Evolutionary conservation across 345 rosid genomes (phyloP), one percentile per base, ranked within the genome.

Genomic region (Eucalyptus marginata): DNA sequence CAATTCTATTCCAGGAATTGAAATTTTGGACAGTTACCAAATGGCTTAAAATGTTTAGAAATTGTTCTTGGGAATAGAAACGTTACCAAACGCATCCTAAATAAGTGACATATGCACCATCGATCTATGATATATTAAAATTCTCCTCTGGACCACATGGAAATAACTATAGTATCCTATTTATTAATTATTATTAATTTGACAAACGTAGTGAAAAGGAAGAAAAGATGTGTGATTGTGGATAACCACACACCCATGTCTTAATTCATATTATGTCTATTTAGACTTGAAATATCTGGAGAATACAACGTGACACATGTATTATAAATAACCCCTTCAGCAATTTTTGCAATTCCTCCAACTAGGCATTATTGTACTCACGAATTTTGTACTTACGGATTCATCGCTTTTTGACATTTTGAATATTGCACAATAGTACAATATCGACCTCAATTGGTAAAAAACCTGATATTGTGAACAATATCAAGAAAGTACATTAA

Each of bases 291-390:
- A 76, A 76, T 10, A 4, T 40, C 0, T 20, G 0, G 13, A 76
- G 13, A 36, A 40, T 6, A 20, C 5, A 12, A 20, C 3, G 29
- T 10, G 47, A 7, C 47, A 22, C 15, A 10, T 10, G 3, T 13
- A 11, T 18, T 25, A 10, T 11, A 8, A 20, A 36, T 6, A 9
- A 36, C 11, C 40, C 24, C 4, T 3, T 18, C 0, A 18, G 2
- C 46, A 71, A 36, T 18, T 22, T 5, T 76, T 24, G 13, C 25
- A 20, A 76, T 76, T 18, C 18, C 81, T 71, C 46, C 13, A 6
- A 76, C 22, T 5, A 20, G 22, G 81, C 46, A 5, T 20, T 71
- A 18, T 5, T 3, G 2, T 20, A 20, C 81, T 18, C 8, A 2
- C 5, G 14, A 76, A 36, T 36, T 36, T 76, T 7, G 24, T 76